Conservation (phyloP, 2,329 filamentous ascomycete genomes). For the Drechslera avenae region DNA sequence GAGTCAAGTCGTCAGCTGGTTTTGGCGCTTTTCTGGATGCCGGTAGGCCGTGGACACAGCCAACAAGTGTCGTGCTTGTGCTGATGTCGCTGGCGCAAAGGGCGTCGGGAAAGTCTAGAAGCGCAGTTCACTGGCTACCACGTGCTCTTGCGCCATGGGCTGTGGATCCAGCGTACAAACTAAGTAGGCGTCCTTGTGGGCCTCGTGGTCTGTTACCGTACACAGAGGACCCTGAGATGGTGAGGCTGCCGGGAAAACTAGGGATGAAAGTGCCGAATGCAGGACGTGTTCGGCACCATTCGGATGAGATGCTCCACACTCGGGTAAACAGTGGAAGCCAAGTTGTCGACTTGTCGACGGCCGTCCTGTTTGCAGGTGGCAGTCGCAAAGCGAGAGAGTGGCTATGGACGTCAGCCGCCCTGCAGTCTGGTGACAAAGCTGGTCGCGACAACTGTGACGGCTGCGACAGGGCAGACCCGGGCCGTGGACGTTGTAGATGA, state of each 20-base stretch:
- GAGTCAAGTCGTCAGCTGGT: too few relatives aligned
- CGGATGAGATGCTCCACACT: constrained; percentile 20
- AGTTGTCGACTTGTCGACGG: neutral
- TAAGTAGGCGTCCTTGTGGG: constrained; percentile 20
- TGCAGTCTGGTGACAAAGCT: constrained; percentile 9
- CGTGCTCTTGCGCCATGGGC: constrained; percentile 22
- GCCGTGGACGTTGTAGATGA: neutral
- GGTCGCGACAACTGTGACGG: neutral
- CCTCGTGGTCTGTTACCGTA: neutral
- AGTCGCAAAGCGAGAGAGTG: neutral
- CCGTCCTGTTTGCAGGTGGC: neutral
- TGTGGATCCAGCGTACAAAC: constrained; percentile 21
- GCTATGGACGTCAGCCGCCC: too few relatives aligned
- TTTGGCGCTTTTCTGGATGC: neutral
- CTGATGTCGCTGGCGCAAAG: neutral
- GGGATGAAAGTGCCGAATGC: constrained; percentile 22
- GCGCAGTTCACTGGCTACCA: constrained; percentile 18
- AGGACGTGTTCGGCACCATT: constrained; percentile 14
- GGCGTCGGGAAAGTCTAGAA: constrained; percentile 21
- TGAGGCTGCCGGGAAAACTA: constrained; percentile 31
- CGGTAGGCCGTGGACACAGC: neutral
- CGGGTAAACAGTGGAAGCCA: constrained; percentile 18
- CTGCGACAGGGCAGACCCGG: constrained; percentile 9
- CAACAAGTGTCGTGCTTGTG: neutral
- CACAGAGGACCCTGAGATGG: constrained; percentile 28